Evolutionary conservation across 306 rosid genomes (phyloP), one percentile per base, ranked within the genome.

Genomic region (Oemleria cerasiformis): DNA sequence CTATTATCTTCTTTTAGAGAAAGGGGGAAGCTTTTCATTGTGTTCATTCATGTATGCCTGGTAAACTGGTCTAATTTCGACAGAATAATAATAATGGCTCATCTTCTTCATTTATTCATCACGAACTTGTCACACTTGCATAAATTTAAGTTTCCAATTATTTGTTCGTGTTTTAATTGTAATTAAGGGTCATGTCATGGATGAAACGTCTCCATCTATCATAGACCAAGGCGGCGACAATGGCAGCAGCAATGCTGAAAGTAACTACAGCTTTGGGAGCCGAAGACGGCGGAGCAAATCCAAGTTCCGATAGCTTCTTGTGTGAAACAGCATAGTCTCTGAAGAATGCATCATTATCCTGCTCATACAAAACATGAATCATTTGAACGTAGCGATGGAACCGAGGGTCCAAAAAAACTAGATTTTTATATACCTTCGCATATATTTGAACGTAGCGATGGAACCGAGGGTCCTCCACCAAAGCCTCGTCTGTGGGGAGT

Each of bases 271-370:
- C 36, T 75, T 81, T 71, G 9, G 14, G 43, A 34, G 66, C 68
- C 2, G 34, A 42, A 56, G 72, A 55, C 63, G 79, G 66, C 38
- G 63, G 34, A 42, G 63, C 63, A 78, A 88, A 83, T 76, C 98
- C 97, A 7, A 94, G 74, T 79, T 89, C 92, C 38, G 98, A 94
- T 47, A 94, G 88, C 66, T 84, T 91, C 82, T 86, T 94, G 86
- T 94, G 96, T 39, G 98, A 86, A 14, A 23, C 87, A 13, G 92
- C 92, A 75, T 91, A 94, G 65, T 87, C 96, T 45, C 12, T 43
- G 34, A 89, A 89, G 75, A 91, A 91, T 14, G 75, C 81, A 62
- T 88, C 91, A 81, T 87, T 90, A 65, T 87, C 85, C 97, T 93
- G 77, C 57, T 30, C 49, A 42, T 41, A 69, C 20, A 30, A 30